Evolutionary conservation across 345 rosid genomes (phyloP), one percentile per base, ranked within the genome.

Genomic region (Rhodomyrtus tomentosa): DNA sequence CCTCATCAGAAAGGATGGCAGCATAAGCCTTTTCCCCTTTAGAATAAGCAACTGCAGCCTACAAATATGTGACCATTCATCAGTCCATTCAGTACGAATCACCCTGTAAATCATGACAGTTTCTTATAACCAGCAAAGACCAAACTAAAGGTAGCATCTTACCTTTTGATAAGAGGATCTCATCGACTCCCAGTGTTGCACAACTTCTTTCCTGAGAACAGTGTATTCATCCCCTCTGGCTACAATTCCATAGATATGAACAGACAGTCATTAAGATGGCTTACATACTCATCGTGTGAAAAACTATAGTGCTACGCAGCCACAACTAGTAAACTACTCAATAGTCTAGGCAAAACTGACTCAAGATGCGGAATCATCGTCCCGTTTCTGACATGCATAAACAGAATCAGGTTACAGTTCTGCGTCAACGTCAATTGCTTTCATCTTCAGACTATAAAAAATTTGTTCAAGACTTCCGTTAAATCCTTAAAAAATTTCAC

Each of bases 41-140:
- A 45, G 98, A 92, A 92, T 93, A 90, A 86, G 98, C 99, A 82
- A 85, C 87, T 38, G 94, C 89, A 86, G 99, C 99, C 99, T 96
- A 89, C 55, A 87, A 82, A 85, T 2, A 62, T 50, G 21, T 68
- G 52, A 21, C 38, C 53, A 81, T 56, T 81, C 82, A 81, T 49
- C 55, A 50, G 36, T 50, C 82, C 53, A 49, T 27, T 53, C 82
- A 81, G 55, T n/a, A 81, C 55, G 16, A n/a, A 20, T 21, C 55
- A 49, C 24, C n/a, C 32, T 5, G 82, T 32, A 49, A 25, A 81
- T 81, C 56, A 81, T 21, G 25, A 32, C 10, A 59, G 82, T 50
- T 24, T n/a, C 38, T 10, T 50, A 50, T 2, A 81, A 42, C 56
- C 49, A 54, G 5, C 45, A 81, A 42, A 81, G 82, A 50, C 25